Percentiles rank a stretch among this genome's conserved stretches.
Evolutionary conservation across 495 filamentous ascomycete species (phyloP).

Genomic region (Penicillium cosmopolitanum): DNA sequence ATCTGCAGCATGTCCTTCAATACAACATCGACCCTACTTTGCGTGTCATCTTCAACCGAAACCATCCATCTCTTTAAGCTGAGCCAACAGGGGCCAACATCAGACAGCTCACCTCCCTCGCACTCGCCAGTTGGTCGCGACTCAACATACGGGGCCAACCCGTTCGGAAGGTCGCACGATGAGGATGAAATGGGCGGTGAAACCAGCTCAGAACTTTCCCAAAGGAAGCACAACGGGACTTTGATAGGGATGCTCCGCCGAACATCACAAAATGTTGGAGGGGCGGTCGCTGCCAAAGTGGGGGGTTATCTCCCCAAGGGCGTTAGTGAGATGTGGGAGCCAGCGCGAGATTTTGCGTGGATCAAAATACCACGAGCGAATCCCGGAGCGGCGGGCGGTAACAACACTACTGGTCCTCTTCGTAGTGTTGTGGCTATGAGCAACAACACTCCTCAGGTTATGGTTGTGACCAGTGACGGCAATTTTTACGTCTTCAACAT

Average conservation of each 20-base stretch:
- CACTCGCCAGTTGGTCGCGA: slow-evolving; percentile 40
- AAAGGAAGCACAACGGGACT: slow-evolving; percentile 61
- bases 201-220: slow-evolving; percentile 34
- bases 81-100: slow-evolving; percentile 39
- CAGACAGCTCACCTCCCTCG: slow-evolving; percentile 35
- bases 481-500: slow-evolving; percentile 94
- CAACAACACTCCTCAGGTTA: slow-evolving; percentile 87
- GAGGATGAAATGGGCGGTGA: slow-evolving; percentile 38
- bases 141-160: slow-evolving; percentile 43
- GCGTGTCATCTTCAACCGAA: slow-evolving; percentile 93
- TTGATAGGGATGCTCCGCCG: slow-evolving; percentile 90
- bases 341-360: slow-evolving; percentile 91
- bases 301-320: slow-evolving; percentile 89
- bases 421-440: slow-evolving; percentile 95
- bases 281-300: slow-evolving; percentile 81
- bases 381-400: slow-evolving; percentile 39
- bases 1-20: slow-evolving; percentile 99
- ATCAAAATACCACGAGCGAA: slow-evolving; percentile 81
- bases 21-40: slow-evolving; percentile 86
- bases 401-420: slow-evolving; percentile 52
- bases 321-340: slow-evolving; percentile 97
- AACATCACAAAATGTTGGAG: slow-evolving; percentile 95
- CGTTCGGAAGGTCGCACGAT: slow-evolving; percentile 42
- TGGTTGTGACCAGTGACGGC: slow-evolving; percentile 97
- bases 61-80: slow-evolving; percentile 97